Conservation (phyloP, 306 rosid genomes). For the Glycyrrhiza uralensis region DNA sequence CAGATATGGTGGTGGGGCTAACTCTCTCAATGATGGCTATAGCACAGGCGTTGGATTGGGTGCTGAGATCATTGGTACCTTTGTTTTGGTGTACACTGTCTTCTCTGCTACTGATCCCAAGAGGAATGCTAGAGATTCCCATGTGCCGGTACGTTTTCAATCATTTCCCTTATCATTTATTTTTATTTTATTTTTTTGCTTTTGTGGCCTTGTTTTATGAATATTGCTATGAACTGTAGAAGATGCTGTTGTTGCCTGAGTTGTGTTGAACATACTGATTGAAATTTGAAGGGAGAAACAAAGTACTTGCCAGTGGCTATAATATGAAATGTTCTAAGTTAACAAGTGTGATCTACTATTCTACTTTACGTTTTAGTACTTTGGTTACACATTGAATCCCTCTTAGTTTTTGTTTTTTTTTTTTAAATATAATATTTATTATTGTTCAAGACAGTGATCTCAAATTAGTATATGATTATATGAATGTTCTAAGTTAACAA, state of each 20-base stretch:
- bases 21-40: slow-evolving; percentile 48
- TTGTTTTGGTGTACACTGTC: slow-evolving; percentile 83
- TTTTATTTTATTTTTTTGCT: neutral
- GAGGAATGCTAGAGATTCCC: slow-evolving; percentile 87
- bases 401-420: neutral
- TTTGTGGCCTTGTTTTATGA: neutral
- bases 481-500: neutral
- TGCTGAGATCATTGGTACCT: slow-evolving; percentile 89
- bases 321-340: neutral
- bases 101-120: slow-evolving; percentile 97
- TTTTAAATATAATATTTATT: neutral
- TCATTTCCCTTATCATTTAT: neutral
- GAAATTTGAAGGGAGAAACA: neutral
- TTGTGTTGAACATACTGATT: slow-evolving; percentile 1
- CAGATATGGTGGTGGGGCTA: slow-evolving; percentile 76
- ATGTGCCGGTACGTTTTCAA: slow-evolving; percentile 65
- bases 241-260: neutral
- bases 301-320: neutral
- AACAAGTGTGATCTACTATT: neutral
- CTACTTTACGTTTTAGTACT: neutral
- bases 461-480: neutral
- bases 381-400: neutral
- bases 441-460: neutral
- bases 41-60: slow-evolving; percentile 63
- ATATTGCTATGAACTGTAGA: neutral